phyloP scores from a whole-genome alignment of 2,329 filamentous ascomycete species.

The Nigrograna mackinnonii region DNA sequence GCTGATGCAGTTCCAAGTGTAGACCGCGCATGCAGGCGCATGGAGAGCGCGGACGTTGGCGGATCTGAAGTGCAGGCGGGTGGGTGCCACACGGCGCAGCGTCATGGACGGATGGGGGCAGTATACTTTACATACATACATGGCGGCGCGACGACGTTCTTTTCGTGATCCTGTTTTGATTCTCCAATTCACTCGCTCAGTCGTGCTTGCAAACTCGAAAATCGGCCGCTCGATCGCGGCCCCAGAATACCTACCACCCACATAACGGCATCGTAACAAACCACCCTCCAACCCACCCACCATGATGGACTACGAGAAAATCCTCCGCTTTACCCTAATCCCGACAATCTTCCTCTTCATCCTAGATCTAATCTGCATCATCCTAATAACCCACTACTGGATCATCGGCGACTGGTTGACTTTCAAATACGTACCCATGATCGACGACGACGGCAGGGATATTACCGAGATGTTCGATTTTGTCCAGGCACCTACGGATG shows the following conservation, averaged over 20 bases:
- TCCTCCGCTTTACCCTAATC: constrained; percentile 3
- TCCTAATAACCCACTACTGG: constrained; percentile 8
- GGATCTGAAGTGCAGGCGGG: too few species aligned
- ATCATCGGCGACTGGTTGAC: constrained; percentile 6
- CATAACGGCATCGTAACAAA: not conserved
- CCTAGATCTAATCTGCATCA: constrained; percentile 6
- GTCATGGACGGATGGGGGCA: not conserved
- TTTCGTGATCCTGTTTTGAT: too few species aligned
- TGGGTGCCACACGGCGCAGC: too few species aligned
- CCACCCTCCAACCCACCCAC: not conserved
- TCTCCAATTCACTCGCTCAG: not conserved
- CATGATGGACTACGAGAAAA: constrained; percentile 1
- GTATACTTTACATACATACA: not conserved
- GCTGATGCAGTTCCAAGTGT: too few species aligned
- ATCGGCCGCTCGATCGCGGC: not conserved
- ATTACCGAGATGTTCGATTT: not conserved
- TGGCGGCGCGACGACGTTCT: not conserved
- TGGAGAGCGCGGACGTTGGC: too few species aligned
- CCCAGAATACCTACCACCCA: not conserved
- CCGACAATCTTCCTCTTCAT: constrained; percentile 10
- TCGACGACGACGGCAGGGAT: not conserved
- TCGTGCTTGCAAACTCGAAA: not conserved
- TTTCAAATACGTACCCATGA: not conserved
- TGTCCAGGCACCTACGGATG: constrained; percentile 3
- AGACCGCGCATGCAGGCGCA: too few species aligned